Percentiles rank a stretch among this genome's conserved stretches.
These are phyloP conservation scores for Cryptococcus sp. DNA, from an alignment of 1,284 basidiomycete genomes.

Conservation along the genomic window DNA sequence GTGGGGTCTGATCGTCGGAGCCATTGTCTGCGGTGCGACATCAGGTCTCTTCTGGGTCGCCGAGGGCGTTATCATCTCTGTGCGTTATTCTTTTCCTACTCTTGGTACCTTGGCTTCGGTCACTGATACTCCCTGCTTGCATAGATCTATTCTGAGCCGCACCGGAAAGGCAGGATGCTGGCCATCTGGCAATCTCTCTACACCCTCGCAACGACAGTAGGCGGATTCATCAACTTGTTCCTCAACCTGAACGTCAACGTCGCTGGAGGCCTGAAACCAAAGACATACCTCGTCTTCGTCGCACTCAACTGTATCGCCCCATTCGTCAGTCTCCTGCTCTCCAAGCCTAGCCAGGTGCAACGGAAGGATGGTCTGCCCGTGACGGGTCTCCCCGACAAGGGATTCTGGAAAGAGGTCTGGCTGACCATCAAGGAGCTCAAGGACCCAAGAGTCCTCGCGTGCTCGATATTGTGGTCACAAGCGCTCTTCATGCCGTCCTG, in stretches of 20 bases:
- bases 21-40: slow-evolving; percentile 46
- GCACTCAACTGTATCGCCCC: slow-evolving; percentile 48
- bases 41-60: slow-evolving; percentile 48
- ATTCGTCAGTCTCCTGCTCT: slow-evolving; percentile 41
- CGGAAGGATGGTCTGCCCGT: slow-evolving; percentile 48
- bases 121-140: neutral
- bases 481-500: slow-evolving; percentile 40
- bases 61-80: slow-evolving; percentile 35
- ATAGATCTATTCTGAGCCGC: slow-evolving; percentile 39
- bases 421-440: slow-evolving; percentile 33
- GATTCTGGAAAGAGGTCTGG: slow-evolving; percentile 33
- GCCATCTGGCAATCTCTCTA: slow-evolving; percentile 49
- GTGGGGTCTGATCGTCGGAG: slow-evolving; percentile 51
- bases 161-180: slow-evolving; percentile 42
- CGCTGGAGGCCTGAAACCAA: slow-evolving; percentile 42
- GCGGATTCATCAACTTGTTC: slow-evolving; percentile 50
- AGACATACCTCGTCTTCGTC: slow-evolving; percentile 53
- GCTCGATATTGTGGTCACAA: slow-evolving; percentile 23
- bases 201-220: slow-evolving; percentile 41
- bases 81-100: neutral
- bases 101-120: neutral
- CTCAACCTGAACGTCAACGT: slow-evolving; percentile 42
- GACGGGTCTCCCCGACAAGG: slow-evolving; percentile 21
- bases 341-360: slow-evolving; percentile 48
- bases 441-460: slow-evolving; percentile 21